phyloP scores from a whole-genome alignment of 169 alveolate genomes.

The Plasmodium inui region DNA sequence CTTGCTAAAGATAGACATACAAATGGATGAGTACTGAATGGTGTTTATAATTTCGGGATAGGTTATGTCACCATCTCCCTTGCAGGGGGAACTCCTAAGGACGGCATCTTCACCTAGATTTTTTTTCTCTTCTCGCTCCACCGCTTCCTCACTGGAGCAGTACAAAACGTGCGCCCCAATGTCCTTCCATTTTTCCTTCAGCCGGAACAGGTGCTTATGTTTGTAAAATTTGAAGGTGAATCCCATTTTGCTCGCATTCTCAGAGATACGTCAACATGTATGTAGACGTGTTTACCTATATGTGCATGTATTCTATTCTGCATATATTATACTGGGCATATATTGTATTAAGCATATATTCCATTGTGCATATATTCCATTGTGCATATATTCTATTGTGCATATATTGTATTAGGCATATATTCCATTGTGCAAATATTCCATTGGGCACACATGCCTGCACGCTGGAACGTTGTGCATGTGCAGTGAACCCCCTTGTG shows the following conservation, averaged over 20 bases:
- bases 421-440: neutral
- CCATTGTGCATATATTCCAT: too few species aligned
- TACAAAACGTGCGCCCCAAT: constrained; percentile 9
- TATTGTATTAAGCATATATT: too few species aligned
- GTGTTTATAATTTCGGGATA: constrained; percentile 19
- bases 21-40: constrained; percentile 57
- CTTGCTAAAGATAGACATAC: constrained; percentile 23
- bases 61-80: neutral
- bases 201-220: constrained; percentile 38
- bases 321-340: too few species aligned
- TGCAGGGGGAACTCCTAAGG: neutral
- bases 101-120: neutral
- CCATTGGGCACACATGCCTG: neutral
- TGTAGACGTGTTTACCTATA: neutral
- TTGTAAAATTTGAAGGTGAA: constrained; percentile 44
- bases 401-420: too few species aligned
- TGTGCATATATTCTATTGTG: too few species aligned
- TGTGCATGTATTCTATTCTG: neutral
- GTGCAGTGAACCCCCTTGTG: neutral
- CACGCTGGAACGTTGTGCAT: neutral
- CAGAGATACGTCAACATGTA: neutral
- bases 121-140: neutral
- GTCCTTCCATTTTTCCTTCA: constrained; percentile 23
- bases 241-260: constrained; percentile 18
- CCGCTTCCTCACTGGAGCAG: constrained; percentile 4